Conservation (phyloP, 495 filamentous ascomycete species). For the Pseudotulostoma volvatum region DNA sequence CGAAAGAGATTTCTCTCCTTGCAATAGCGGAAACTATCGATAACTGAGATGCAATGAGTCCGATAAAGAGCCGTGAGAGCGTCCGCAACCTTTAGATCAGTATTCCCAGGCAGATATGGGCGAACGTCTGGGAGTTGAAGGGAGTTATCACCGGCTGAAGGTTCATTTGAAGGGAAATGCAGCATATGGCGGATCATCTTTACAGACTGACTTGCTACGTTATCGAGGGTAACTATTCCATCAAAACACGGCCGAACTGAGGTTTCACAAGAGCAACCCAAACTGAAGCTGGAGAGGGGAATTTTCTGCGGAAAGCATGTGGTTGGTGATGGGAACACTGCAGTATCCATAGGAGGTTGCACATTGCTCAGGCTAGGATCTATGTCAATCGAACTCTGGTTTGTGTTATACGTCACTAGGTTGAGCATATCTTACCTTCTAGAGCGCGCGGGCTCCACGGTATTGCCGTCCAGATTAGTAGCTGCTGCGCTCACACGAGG, state of each 20-base stretch:
- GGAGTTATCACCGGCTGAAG: conserved; percentile 43
- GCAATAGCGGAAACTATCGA: conserved; percentile 88
- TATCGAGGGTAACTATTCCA: conserved; percentile 21
- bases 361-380: conserved; percentile 21
- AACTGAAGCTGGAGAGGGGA: conserved; percentile 8
- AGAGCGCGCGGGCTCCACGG: conserved; percentile 1
- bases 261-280: conserved; percentile 19
- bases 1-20: conserved; percentile 90
- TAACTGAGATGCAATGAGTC: conserved; percentile 83
- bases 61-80: conserved; percentile 75
- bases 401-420: too few species aligned
- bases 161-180: conserved; percentile 40
- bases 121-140: conserved; percentile 65
- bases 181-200: conserved; percentile 50
- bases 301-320: conserved; percentile 22
- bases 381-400: too few species aligned
- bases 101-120: conserved; percentile 51
- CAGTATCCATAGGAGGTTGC: conserved; percentile 44
- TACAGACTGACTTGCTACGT: conserved; percentile 26
- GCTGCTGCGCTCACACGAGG: conserved; percentile 8
- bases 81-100: conserved; percentile 67
- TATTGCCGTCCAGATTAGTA: not conserved
- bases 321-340: conserved; percentile 50
- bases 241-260: conserved; percentile 10
- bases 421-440: too few species aligned